Evolutionary conservation across 768 basidiomycete species (phyloP).

Genomic region (Psilocybe sp.): DNA sequence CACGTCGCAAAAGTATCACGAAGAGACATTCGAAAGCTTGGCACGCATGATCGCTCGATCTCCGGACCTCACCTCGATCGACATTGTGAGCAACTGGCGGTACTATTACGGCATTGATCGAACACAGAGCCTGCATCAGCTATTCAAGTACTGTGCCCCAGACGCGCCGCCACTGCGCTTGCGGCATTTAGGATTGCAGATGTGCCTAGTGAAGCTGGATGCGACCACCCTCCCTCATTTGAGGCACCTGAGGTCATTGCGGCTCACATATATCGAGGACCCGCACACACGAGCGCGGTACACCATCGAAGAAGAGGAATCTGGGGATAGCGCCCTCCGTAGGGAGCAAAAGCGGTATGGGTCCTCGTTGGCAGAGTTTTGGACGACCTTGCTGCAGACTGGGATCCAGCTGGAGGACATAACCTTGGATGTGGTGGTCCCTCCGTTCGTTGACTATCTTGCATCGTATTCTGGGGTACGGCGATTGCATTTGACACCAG

Average conservation of each 20-base stretch:
- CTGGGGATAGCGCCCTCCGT: neutral
- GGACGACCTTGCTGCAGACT: neutral
- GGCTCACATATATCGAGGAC: slow-evolving; percentile 3
- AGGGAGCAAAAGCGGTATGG: slow-evolving; percentile 1
- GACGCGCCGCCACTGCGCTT: slow-evolving; percentile 8
- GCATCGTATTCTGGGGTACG: slow-evolving; percentile 10
- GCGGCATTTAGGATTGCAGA: slow-evolving; percentile 3
- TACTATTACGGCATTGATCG: neutral
- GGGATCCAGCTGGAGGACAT: slow-evolving; percentile 3
- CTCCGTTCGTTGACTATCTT: slow-evolving; percentile 8
- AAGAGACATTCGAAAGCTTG: slow-evolving; percentile 7
- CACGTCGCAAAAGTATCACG: neutral
- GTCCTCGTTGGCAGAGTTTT: slow-evolving; percentile 2
- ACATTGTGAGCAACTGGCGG: slow-evolving; percentile 5
- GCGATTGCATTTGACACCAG: slow-evolving; percentile 2
- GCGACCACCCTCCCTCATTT: slow-evolving; percentile 9
- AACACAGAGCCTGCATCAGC: slow-evolving; percentile 12
- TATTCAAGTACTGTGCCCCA: slow-evolving; percentile 9
- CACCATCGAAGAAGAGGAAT: neutral
- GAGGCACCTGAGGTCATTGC: slow-evolving; percentile 7
- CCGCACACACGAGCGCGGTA: slow-evolving; percentile 1
- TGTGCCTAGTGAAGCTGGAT: slow-evolving; percentile 2
- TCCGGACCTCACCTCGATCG: slow-evolving; percentile 6
- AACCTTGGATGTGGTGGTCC: neutral
- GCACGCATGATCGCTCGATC: slow-evolving; percentile 7